A percentile compares a stretch with the other conserved stretches of the same genome.
These are phyloP conservation scores for Blastobotrys malaysiensis DNA, from an alignment of 1,139 yeast genomes.

Conservation along the genomic window DNA sequence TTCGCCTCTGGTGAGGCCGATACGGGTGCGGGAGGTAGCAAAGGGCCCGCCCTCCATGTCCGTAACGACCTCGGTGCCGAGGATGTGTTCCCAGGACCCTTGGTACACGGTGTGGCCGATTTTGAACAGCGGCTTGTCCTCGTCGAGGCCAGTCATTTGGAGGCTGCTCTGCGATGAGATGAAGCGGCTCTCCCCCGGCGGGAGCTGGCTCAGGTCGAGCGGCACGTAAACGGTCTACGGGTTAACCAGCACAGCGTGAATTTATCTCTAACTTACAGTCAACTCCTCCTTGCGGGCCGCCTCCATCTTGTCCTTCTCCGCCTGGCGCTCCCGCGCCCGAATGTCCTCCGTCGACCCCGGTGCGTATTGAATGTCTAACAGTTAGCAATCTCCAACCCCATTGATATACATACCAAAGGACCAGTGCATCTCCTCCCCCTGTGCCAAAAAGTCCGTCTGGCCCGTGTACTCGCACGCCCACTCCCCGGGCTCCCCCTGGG, in stretches of 20 bases:
- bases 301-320: slow-evolving; percentile 2
- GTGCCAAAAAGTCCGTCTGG: slow-evolving; percentile 53
- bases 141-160: slow-evolving; percentile 50
- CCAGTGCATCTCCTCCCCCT: slow-evolving; percentile 95
- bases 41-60: slow-evolving; percentile 23
- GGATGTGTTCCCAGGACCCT: slow-evolving; percentile 71
- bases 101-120: slow-evolving; percentile 55
- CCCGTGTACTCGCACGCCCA: slow-evolving; percentile 67
- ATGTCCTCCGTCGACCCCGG: slow-evolving; percentile 78
- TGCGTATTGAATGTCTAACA: slow-evolving; percentile 44
- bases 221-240: slow-evolving; percentile 23
- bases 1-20: slow-evolving; percentile 16
- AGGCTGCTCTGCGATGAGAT: slow-evolving; percentile 35
- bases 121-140: slow-evolving; percentile 48
- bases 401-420: slow-evolving; percentile 47
- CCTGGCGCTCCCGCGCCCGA: slow-evolving; percentile 17
- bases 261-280: slow-evolving; percentile 20
- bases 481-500: slow-evolving; percentile 32
- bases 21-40: slow-evolving; percentile 21
- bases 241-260: neutral
- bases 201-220: slow-evolving; percentile 22
- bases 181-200: slow-evolving; percentile 1
- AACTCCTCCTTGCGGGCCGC: slow-evolving; percentile 15
- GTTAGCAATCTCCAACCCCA: neutral
- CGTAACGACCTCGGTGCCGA: slow-evolving; percentile 71